Evolutionary conservation across 176 grass and related monocot genomes (phyloP).

Genomic region (Oryza meyeriana): DNA sequence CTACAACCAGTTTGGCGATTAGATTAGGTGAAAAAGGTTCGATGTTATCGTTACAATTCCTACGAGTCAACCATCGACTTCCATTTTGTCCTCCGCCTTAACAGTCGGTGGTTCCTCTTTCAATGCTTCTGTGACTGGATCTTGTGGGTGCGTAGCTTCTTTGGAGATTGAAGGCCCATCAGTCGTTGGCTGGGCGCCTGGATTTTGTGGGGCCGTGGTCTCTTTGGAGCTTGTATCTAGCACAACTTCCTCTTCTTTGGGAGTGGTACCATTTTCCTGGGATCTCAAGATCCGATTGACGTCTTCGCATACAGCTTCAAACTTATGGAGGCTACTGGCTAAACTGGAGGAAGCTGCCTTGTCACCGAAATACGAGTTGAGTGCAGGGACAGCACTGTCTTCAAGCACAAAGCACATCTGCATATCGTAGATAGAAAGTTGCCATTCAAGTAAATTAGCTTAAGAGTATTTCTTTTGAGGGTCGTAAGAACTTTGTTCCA

Average conservation of each 20-base stretch:
- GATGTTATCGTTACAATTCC: not conserved
- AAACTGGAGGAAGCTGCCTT: slow-evolving; percentile 49
- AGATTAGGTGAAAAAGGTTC: not conserved
- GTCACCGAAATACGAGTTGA: slow-evolving; percentile 67
- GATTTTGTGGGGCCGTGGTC: not conserved
- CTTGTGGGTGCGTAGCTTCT: slow-evolving; percentile 17
- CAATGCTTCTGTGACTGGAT: not conserved
- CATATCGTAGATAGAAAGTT: slow-evolving; percentile 5
- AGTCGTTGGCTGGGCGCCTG: not conserved
- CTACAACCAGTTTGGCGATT: not conserved
- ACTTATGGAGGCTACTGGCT: slow-evolving; percentile 48
- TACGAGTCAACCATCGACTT: slow-evolving; percentile 28
- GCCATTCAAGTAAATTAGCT: not conserved
- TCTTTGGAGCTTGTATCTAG: slow-evolving; percentile 8
- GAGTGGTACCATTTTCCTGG: slow-evolving; percentile 23
- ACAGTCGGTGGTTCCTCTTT: not conserved
- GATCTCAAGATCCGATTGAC: slow-evolving; percentile 38
- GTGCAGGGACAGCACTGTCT: slow-evolving; percentile 43
- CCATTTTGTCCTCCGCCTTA: slow-evolving; percentile 23
- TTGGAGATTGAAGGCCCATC: not conserved
- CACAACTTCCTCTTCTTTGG: slow-evolving; percentile 15
- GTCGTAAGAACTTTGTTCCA: not conserved
- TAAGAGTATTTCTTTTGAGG: not conserved
- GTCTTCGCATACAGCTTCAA: slow-evolving; percentile 56
- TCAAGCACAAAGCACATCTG: slow-evolving; percentile 84